Evolutionary conservation across 495 filamentous ascomycete genomes (phyloP), one percentile per base, ranked within the genome.

Genomic region (Usnea hakonensis): DNA sequence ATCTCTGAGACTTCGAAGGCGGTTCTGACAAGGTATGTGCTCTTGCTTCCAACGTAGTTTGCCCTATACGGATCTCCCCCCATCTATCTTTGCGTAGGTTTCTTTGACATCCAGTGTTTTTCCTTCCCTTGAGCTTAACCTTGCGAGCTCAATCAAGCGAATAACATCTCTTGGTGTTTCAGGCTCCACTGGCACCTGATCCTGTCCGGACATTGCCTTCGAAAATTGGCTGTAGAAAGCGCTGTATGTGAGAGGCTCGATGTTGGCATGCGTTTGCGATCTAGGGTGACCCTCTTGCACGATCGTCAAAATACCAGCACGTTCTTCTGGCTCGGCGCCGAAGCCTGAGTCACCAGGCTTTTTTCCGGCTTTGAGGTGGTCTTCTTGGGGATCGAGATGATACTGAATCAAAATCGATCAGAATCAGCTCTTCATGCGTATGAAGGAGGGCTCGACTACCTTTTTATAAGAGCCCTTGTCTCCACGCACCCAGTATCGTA

Each of bases 381-480:
- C 86, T 73, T 96, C 91, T 74, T 96, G 91, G 36, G 84, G 75
- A 74, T 95, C 91, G 0, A 94, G 73, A 62, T 88, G 83, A 69
- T 74, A 83, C 79, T 81, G 44, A 57, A 28, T 13, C 32, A 2
- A 17, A 2, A 16, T 60, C 30, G 35, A 55, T 32, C 32, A 33
- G 11, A 16, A 11, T 28, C 14, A 3, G 6, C 26, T n/a, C 28
- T 14, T 8, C 14, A 37, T 10, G 28, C 4, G 13, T 35, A 17
- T 21, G 7, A 10, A 55, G 6, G 23, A 21, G 14, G 26, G 36
- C 14, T 46, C 26, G 21, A 69, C 61, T 57, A 77, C 77, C 75
- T 95, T 95, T 75, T 84, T 87, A 71, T 85, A 96, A 67, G 86
- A 90, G 1, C 87, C 91, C 71, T 90, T 85, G 7, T 85, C 84